These are phyloP conservation scores for Xylona heveae DNA, from an alignment of 495 filamentous ascomycete species.

Conservation along the genomic window DNA sequence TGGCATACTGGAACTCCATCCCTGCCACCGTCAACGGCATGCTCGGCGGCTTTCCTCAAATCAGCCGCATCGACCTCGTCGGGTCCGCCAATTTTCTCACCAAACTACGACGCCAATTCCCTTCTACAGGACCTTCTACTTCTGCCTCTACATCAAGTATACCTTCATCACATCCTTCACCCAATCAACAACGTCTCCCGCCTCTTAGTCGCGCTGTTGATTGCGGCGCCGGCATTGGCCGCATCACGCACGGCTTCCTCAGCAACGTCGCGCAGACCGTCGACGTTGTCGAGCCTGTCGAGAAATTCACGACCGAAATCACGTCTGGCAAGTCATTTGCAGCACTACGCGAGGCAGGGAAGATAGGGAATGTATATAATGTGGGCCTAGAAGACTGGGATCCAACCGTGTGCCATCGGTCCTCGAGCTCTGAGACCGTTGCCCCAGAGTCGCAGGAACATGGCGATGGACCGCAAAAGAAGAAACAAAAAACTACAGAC, in stretches of 20 bases:
- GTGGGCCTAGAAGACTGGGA: conserved; percentile 57
- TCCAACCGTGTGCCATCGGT: no score
- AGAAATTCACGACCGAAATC: conserved; percentile 32
- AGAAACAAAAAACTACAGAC: no score
- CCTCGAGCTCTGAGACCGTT: no score
- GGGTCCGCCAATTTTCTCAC: conserved; percentile 55
- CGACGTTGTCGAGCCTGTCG: conserved; percentile 39
- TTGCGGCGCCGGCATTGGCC: conserved; percentile 41
- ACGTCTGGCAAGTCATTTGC: conserved; percentile 13
- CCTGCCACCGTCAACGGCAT: conserved; percentile 56
- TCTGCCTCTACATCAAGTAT: no score
- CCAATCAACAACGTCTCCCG: background rate
- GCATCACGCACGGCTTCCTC: conserved; percentile 35
- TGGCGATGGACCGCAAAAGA: no score
- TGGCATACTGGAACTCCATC: conserved; percentile 56
- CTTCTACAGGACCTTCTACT: no score
- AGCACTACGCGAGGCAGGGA: conserved; percentile 4
- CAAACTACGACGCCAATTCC: conserved; percentile 35
- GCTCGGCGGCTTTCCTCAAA: conserved; percentile 62
- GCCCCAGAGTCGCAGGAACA: no score
- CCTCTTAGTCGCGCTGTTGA: conserved; percentile 26
- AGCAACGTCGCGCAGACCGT: conserved; percentile 26
- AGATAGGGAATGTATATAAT: conserved; percentile 43
- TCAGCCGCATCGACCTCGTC: conserved; percentile 56
- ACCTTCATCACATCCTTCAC: conserved; percentile 8